Evolutionary conservation across 2,329 filamentous ascomycete species (phyloP).

Genomic region (Colletotrichum coccodes): DNA sequence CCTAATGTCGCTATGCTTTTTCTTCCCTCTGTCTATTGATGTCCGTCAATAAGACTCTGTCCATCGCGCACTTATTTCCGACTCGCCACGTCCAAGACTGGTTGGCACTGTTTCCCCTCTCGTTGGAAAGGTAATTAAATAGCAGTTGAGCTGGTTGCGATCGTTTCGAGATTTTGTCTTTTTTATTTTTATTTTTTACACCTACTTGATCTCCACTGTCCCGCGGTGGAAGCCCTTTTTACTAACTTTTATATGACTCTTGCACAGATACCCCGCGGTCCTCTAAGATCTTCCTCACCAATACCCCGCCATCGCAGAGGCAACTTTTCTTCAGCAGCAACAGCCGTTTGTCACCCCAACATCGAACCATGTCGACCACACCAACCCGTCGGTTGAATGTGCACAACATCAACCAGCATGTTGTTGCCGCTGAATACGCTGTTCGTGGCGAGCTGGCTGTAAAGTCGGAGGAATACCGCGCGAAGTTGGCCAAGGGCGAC

Average conservation of each 20-base stretch:
- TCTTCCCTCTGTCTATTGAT: constrained; percentile 16
- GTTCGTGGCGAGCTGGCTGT: constrained; percentile 96
- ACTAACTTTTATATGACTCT: constrained; percentile 34
- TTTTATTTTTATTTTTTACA: background rate
- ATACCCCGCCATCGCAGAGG: constrained; percentile 32
- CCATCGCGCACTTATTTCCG: constrained; percentile 3
- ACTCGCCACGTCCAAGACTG: constrained; percentile 8
- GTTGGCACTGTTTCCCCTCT: background rate
- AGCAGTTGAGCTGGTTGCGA: constrained; percentile 15
- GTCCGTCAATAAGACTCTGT: constrained; percentile 16
- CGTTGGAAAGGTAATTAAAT: constrained; percentile 17
- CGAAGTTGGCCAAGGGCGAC: constrained; percentile 71
- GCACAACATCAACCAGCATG: constrained; percentile 91
- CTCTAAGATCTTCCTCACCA: constrained; percentile 22
- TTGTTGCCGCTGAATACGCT: constrained; percentile 91
- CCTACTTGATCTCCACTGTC: constrained; percentile 26
- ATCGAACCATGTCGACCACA: constrained; percentile 48
- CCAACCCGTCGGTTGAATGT: constrained; percentile 67
- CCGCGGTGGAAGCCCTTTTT: constrained; percentile 23
- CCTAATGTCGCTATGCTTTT: background rate
- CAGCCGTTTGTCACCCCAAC: constrained; percentile 32
- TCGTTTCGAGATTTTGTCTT: background rate
- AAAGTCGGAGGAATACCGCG: constrained; percentile 91
- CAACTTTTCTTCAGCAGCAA: constrained; percentile 32
- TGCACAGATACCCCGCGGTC: constrained; percentile 34